Evolutionary conservation across 352 stramenopile species (phyloP), one percentile per base, ranked within the genome.

Genomic region (Detonula confervacea): DNA sequence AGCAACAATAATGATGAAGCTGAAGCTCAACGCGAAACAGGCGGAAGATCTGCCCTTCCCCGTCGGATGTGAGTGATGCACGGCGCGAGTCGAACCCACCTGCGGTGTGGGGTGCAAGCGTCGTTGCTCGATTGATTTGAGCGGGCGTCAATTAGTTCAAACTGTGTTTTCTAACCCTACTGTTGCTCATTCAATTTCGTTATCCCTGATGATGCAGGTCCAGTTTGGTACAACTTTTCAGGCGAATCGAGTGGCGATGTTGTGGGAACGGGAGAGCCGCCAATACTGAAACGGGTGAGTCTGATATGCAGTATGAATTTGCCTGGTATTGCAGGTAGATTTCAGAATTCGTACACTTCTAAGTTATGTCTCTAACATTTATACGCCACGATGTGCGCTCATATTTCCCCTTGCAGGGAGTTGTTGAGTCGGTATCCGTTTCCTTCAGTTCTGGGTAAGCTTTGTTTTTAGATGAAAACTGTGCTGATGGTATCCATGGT

Each of bases 211-310:
- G n/a, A n/a, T 64, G 30, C 56, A 64, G 56, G 56, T 64, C 25
- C 56, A 22, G 56, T 64, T 46, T 64, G 56, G 56, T 64, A 64
- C 56, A 46, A 46, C 12, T 64, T 64, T 46, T 16, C 56, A 47
- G 56, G 33, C 29, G 20, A 46, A 46, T 22, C 25, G 18, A 27
- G 4, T 16, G 24, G 54, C 12, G 56, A 8, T 39, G 56, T 4
- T 14, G 3, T 49, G 39, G 4, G n/a, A 49, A 18, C 16, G 3
- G 39, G 20, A 27, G 56, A 39, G 30, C 25, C 22, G 56, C 56
- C 29, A 27, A 29, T 64, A 42, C 56, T 64, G 5, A 64, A 64
- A 37, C 24, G n/a, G 9, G 51, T 60, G 51, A 60, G 51, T 60
- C n/a, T n/a, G n/a, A n/a, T n/a, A n/a, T n/a, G n/a, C n/a, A n/a